A percentile compares a stretch with the other conserved stretches of the same genome.
These are phyloP conservation scores for Fusarium sp. DNA, from an alignment of 2,329 filamentous ascomycete genomes.

Conservation along the genomic window DNA sequence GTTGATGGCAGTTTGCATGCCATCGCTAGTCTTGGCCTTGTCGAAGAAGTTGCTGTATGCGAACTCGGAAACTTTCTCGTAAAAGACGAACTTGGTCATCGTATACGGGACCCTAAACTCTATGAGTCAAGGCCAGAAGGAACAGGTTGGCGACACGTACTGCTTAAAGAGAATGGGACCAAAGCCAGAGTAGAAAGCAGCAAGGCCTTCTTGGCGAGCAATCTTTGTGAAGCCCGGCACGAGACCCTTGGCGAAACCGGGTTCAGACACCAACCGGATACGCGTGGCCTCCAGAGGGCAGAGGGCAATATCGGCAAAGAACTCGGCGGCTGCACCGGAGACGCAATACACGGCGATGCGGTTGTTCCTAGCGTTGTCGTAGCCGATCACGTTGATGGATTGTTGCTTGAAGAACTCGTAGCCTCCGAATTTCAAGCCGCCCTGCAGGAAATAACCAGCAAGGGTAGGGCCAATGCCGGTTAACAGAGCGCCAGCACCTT, in stretches of 20 bases:
- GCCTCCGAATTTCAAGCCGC: slow-evolving; percentile 91
- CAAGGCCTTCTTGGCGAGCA: background rate
- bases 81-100: background rate
- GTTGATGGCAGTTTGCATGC: slow-evolving; percentile 82
- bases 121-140: background rate
- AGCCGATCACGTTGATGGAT: slow-evolving; percentile 81
- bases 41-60: background rate
- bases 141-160: background rate
- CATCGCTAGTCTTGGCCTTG: slow-evolving; percentile 69
- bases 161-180: background rate
- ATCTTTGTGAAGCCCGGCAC: background rate
- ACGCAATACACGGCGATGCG: slow-evolving; percentile 83
- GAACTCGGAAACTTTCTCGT: background rate
- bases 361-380: slow-evolving; percentile 81
- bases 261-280: background rate
- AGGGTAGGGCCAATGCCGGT: background rate
- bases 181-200: background rate
- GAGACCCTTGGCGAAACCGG: background rate
- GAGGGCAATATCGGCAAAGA: background rate
- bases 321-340: slow-evolving; percentile 61
- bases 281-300: background rate
- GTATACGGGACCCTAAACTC: background rate
- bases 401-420: slow-evolving; percentile 97
- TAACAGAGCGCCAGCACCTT: slow-evolving; percentile 75
- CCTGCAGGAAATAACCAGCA: background rate